These are phyloP conservation scores for Clitoria ternatea DNA, from an alignment of 306 rosid species.

Conservation along the genomic window DNA sequence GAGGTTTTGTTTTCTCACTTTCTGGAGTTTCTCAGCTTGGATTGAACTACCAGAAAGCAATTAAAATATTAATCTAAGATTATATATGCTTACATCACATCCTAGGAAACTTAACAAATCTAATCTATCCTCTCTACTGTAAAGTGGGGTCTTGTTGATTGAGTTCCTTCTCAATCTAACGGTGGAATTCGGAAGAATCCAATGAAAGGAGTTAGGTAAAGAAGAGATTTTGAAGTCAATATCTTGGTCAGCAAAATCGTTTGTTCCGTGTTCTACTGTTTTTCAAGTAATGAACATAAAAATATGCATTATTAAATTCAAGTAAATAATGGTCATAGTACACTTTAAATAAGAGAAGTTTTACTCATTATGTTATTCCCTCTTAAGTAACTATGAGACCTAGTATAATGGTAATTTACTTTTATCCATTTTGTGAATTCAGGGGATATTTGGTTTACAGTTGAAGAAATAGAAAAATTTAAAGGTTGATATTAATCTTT, in stretches of 20 bases:
- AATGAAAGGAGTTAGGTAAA: constrained; percentile 38
- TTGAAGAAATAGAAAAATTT: no score
- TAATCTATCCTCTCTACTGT: not conserved
- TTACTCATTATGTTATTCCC: no score
- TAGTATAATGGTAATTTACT: no score
- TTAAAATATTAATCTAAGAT: not conserved
- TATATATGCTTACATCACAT: not conserved
- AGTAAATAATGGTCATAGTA: not conserved
- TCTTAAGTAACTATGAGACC: no score
- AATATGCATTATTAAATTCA: not conserved
- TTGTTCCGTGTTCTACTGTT: not conserved
- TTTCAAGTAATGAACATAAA: not conserved
- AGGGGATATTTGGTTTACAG: no score
- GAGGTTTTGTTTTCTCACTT: not conserved
- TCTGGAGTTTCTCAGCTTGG: constrained; percentile 21
- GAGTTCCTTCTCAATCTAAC: constrained; percentile 16
- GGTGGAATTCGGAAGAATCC: constrained; percentile 35
- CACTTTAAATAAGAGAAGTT: not conserved
- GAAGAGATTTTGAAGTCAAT: constrained; percentile 28
- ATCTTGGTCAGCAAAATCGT: not conserved
- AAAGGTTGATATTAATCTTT: no score
- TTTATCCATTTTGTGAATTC: no score
- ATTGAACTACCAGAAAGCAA: not conserved
- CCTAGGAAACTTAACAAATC: constrained; percentile 20
- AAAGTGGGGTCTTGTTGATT: constrained; percentile 18